Evolutionary conservation across 202 grass and related monocot genomes (phyloP), one percentile per base, ranked within the genome.

Genomic region (Zizania palustris): DNA sequence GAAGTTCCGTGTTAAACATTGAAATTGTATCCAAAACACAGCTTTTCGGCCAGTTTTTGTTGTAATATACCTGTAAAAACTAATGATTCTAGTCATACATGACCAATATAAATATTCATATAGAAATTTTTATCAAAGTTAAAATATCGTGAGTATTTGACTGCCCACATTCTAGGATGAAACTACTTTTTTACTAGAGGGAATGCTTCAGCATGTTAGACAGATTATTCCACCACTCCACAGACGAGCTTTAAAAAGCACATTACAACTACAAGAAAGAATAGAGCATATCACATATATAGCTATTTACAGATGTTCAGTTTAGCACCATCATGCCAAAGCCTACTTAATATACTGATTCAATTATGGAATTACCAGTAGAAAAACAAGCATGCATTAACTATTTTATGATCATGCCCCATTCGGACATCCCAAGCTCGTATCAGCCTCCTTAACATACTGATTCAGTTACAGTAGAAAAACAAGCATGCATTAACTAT

Each of bases 241-340:
- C 50, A 18, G 18, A 5, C 50, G 18, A 54, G 50, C 15, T 18
- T 20, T 34, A 51, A 51, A 11, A 60, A 34, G 20, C 37, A 45
- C 39, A 73, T 18, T 65, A 7, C 53, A 54, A 36, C 16, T 20
- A 28, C 16, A 34, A 65, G 39, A 11, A 76, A 44, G 56, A 9
- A 69, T 69, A 69, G 35, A 50, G 43, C 42, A 66, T 81, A 65
- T 63, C 45, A 56, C 40, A 45, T 51, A n/a, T n/a, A n/a, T n/a
- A 63, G 62, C 10, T 60, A 60, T 65, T 44, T 66, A 18, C 40
- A 40, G 40, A 84, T 73, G 15, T 72, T 51, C 7, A 55, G 15
- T 85, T 58, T 18, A 73, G 10, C 67, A 53, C 51, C 41, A 48
- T 62, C 60, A 63, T 60, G 35, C 14, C 40, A 61, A 19, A 13